Percentiles rank a stretch among this genome's conserved stretches.
phyloP scores from a whole-genome alignment of 2,329 filamentous ascomycete species.

The Tetracladium maxilliforme region DNA sequence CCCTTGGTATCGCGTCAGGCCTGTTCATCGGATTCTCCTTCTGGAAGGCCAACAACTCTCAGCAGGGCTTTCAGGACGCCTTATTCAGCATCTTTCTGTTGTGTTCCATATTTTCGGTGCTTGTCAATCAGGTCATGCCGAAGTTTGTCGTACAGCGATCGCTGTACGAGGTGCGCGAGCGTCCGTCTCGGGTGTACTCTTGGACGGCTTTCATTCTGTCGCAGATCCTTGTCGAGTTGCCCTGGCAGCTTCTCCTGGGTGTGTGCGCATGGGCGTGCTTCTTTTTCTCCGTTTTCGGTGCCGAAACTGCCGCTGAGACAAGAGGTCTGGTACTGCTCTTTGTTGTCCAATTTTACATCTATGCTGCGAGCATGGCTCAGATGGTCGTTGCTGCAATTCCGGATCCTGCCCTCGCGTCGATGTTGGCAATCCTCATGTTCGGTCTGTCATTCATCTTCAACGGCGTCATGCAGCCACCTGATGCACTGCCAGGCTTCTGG shows the following conservation, averaged over 20 bases:
- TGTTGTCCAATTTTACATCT: constrained; percentile 61
- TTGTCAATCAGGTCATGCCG: constrained; percentile 55
- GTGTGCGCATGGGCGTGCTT: constrained; percentile 62
- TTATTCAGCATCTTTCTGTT: constrained; percentile 63
- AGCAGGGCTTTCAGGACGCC: constrained; percentile 55
- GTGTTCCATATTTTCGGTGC: constrained; percentile 51
- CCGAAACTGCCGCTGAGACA: too few species aligned
- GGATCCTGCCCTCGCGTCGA: constrained; percentile 61
- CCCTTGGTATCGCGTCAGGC: constrained; percentile 33
- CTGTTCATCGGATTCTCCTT: constrained; percentile 57
- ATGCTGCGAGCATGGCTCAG: constrained; percentile 71
- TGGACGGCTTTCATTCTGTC: constrained; percentile 16
- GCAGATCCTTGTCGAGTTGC: constrained; percentile 64
- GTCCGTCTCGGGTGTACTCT: constrained; percentile 18
- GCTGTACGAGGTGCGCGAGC: constrained; percentile 41
- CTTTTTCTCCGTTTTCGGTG: too few species aligned
- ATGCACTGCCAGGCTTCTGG: constrained; percentile 59
- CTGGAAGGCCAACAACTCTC: constrained; percentile 40
- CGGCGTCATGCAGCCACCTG: constrained; percentile 54
- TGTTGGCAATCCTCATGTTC: constrained; percentile 65
- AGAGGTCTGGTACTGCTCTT: constrained; percentile 64
- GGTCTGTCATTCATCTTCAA: constrained; percentile 62
- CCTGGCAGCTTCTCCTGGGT: constrained; percentile 67
- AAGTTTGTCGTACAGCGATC: constrained; percentile 54
- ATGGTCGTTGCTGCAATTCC: constrained; percentile 66